Base-by-base conservation (phyloP, 2,329 filamentous ascomycete genomes). In the Nakataea oryzae region DNA sequence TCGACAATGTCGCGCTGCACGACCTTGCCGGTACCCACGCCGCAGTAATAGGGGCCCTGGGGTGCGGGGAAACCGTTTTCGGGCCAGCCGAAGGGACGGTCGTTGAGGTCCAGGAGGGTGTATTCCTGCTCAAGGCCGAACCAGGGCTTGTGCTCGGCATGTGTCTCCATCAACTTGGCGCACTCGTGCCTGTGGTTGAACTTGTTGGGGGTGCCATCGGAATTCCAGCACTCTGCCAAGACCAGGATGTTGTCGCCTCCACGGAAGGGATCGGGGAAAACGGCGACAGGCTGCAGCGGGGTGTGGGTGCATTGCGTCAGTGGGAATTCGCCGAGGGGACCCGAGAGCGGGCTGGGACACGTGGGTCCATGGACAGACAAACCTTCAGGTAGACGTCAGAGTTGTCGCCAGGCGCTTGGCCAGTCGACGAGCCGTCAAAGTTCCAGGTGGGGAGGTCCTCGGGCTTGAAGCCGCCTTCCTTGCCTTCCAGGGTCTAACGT, bases 101-200 rank as follows among this genome's bases (percentile, higher is more conserved):
- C 90, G 69, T 88, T 85, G 69, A 86, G 79, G 73, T 93, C 93
- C 69, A 97, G 88, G 57, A 96, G 87, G 64, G 91, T 97, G 85
- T 97, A 97, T 78, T 97, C 93, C 76, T 96, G 93, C 76, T 96
- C 93, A n/a, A 99, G 87, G 78, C 95, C 95, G 78, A 97, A 99
- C 95, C 93, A 97, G 73, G 95, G 93, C 75, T 89, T 83, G 71
- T 93, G 88, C 63, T 86, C 81, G 75, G 87, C 87, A 77, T 97
- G 87, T 66, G 87, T 84, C 76, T 95, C 86, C 91, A 97, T 96
- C 71, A 97, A 82, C 77, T 95, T 89, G 73, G 86, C 86, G 72
- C 87, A 89, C 72, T 97, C 93, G 75, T 97, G 89, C 69, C 95
- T 91, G 87, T 88, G 90, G 89, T 99, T 99, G 89, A 86, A 97